Base-by-base conservation (phyloP, 2,329 filamentous ascomycete species). In the Curvularia spicifera region DNA sequence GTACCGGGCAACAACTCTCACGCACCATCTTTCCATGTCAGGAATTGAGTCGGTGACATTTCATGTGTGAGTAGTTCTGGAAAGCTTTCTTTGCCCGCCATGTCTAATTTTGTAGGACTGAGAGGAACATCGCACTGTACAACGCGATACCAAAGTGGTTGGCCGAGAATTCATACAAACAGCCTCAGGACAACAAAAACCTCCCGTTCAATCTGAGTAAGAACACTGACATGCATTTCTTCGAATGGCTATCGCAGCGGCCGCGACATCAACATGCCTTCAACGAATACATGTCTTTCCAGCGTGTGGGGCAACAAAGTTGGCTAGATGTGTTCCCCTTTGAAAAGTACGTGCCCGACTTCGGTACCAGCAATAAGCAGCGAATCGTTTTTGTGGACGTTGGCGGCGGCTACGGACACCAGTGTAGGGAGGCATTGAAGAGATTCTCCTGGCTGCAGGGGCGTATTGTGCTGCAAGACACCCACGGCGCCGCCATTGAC, bases 261-360 rank as follows among this genome's bases (percentile, higher is more conserved):
- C 53, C 53, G 9, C 47, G 48, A 2, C 53, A 56, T 13, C 53
- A 56, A 24, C 31, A 52, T 10, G 53, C 53, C 15, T 56, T 56
- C 48, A 56, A 56, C 18, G 53, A 56, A n/a, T 56, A 56, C 48
- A 56, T 56, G 53, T 52, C 48, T 1, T 52, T 56, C n/a, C 53
- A 56, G 33, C 48, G 53, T 9, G 53, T 56, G 7, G 53, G 53
- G 7, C 53, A 56, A 18, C 46, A 56, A 20, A 52, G 53, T 26
- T 56, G 53, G 53, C 53, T 56, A 5, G 48, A 56, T 20, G 53
- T 56, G 15, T 56, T 56, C 18, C 48, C 42, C 24, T 26, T 56
- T 9, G 48, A 56, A 15, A 56, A 56, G 33, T 52, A 40, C 15
- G 4, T 56, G 42, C 24, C 15, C 9, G 24, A 39, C 6, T 26